Evolutionary conservation across 2,329 filamentous ascomycete genomes (phyloP), one percentile per base, ranked within the genome.

Genomic region (Aspergillus fijiensis): DNA sequence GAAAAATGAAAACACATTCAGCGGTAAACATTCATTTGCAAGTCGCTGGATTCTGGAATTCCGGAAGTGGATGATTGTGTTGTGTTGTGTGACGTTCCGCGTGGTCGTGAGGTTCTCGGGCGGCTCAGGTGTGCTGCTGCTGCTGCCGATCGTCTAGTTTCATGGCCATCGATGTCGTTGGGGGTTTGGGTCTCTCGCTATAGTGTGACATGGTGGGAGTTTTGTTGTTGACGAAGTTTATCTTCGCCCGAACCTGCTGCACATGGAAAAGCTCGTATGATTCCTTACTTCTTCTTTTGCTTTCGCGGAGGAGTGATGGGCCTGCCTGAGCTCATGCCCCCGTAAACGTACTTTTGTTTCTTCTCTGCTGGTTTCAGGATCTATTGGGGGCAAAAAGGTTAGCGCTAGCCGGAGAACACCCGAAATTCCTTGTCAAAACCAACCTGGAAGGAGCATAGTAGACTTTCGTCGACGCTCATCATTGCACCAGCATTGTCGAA

Each of bases 361-460:
- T 99, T 99, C 87, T 99, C 95, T 80, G 95, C 95, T 75, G 95
- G 95, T 85, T 98, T 99, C 83, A 99, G 85, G 77, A 99, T 98
- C 92, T 96, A 70, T 29, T 29, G 29, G 57, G 51, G 53, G 54
- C 50, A 55, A 52, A 39, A 65, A 60, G 23, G 49, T 64, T 63
- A 67, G 66, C 58, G 56, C 64, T 25, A 14, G 31, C 55, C 29
- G n/a, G 9, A 14, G 10, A 23, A 39, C 4, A 2, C 12, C 27
- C 3, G 5, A 33, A 19, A 3, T 9, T 29, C 9, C 7, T 60
- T n/a, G 39, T 25, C 39, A 50, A 39, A 42, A 70, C 79, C 60
- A 78, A 95, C 91, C 90, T 98, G 95, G 89, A 99, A 99, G 65
- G 93, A 97, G 85, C 95, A 99, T 73, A 99, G 85, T 79, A 99